phyloP scores from a whole-genome alignment of 2,329 filamentous ascomycete species.

The Botrytis fabae region DNA sequence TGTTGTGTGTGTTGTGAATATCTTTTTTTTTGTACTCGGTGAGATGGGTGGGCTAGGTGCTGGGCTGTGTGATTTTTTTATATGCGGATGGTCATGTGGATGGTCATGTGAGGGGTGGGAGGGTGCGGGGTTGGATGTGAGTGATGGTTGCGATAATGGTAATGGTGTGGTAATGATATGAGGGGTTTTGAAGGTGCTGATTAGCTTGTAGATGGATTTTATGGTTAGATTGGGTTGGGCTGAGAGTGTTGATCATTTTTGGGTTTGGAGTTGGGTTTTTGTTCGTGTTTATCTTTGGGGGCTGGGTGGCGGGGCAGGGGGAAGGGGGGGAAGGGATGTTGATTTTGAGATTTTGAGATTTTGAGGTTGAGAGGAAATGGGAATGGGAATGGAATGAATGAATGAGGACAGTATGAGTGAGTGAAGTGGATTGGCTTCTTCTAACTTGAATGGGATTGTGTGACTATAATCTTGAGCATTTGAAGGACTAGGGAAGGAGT shows the following conservation, averaged over 20 bases:
- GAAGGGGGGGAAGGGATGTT: neutral
- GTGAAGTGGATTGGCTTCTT: neutral
- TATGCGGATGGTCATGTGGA: neutral
- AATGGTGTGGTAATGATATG: neutral
- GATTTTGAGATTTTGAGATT: neutral
- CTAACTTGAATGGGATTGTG: neutral
- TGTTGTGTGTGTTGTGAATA: neutral
- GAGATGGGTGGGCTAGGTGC: neutral
- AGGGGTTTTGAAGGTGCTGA: neutral
- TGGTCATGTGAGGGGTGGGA: neutral
- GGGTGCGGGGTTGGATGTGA: neutral
- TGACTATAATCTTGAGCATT: neutral
- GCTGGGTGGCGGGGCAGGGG: neutral
- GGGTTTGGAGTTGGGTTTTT: too few relatives aligned
- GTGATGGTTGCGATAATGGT: too few relatives aligned
- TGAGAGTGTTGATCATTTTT: neutral
- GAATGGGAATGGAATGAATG: too few relatives aligned
- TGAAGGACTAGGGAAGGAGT: neutral
- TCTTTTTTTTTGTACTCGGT: neutral
- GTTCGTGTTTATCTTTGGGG: neutral
- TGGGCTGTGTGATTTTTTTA: neutral
- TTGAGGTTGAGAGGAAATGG: too few relatives aligned
- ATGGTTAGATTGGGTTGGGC: neutral
- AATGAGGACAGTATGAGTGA: too few relatives aligned
- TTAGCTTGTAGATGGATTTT: neutral